Base-by-base conservation (phyloP, 2,329 filamentous ascomycete species). In the Penicillium psychrosexuale region DNA sequence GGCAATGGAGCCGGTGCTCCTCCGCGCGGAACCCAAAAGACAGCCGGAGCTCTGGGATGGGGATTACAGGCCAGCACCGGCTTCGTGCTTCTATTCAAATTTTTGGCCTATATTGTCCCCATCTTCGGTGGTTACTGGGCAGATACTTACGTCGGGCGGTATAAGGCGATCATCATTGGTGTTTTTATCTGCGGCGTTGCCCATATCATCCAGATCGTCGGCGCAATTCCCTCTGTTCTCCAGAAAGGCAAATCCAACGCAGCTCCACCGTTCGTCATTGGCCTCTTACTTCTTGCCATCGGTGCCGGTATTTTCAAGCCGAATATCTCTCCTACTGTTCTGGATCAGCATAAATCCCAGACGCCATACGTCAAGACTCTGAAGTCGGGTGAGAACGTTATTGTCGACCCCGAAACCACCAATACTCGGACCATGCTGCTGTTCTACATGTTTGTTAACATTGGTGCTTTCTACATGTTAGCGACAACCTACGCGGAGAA, bases 11-110 rank as follows among this genome's bases (percentile, higher is more conserved):
- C 61, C 2, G 72, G 72, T 42, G 71, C 72, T 3, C 64, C 69
- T 28, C 59, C 68, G 24, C 54, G 60, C 5, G 60, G 51, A 13
- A 66, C 68, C n/a, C 58, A 74, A 33, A 67, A 72, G 12, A 82
- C 80, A 0, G 81, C 79, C 15, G 84, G 84, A 58, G 84, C 84
- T 8, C 67, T 87, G 12, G 80, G 81, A 70, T 82, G 65, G 84
- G 84, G n/a, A 75, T 78, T 0, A 8, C 75, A 79, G 27, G 78
- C 76, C 9, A 72, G 81, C 48, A 81, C 79, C 38, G 81, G 80
- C 7, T 72, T 84, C 45, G 74, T 70, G 5, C 75, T 85, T 58
- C 78, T 83, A 67, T 71, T 66, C 66, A 7, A 45, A 53, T 79
- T 87, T 62, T 68, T 86, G 36, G 78, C 82, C 1, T 87, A 85